A percentile compares a stretch with the other conserved stretches of the same genome.
phyloP scores from a whole-genome alignment of 768 basidiomycete genomes.

The Lentinula sp. region DNA sequence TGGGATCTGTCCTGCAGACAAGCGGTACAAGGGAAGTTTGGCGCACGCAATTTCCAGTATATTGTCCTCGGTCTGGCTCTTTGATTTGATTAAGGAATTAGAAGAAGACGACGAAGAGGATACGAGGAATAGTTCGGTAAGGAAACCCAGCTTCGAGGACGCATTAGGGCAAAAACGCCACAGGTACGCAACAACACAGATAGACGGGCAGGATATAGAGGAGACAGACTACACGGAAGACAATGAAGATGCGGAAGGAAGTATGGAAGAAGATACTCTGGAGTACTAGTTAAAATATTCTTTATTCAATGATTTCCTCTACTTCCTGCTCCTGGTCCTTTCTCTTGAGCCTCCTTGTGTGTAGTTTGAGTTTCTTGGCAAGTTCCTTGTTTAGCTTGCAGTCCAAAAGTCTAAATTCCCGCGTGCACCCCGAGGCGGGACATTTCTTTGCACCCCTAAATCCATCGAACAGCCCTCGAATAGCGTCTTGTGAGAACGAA shows the following conservation, averaged over 20 bases:
- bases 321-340: constrained; percentile 50
- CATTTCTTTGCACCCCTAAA: constrained; percentile 38
- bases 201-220: background rate
- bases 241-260: background rate
- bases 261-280: background rate
- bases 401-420: constrained; percentile 43
- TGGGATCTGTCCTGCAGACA: constrained; percentile 35
- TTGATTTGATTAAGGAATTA: background rate
- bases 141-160: background rate
- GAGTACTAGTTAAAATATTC: background rate
- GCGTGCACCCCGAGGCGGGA: constrained; percentile 69
- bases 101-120: background rate
- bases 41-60: constrained; percentile 59
- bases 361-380: constrained; percentile 55
- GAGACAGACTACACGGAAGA: background rate
- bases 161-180: background rate
- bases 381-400: constrained; percentile 53
- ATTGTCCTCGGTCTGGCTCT: constrained; percentile 23
- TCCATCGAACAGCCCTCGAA: constrained; percentile 53
- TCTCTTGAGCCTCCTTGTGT: constrained; percentile 45
- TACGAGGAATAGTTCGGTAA: background rate
- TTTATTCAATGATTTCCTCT: constrained; percentile 49
- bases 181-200: background rate
- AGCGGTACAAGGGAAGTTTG: constrained; percentile 28
- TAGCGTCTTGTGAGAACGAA: constrained; percentile 72